phyloP scores from a whole-genome alignment of 805 yeast species.

The Ogataea kodamae region DNA sequence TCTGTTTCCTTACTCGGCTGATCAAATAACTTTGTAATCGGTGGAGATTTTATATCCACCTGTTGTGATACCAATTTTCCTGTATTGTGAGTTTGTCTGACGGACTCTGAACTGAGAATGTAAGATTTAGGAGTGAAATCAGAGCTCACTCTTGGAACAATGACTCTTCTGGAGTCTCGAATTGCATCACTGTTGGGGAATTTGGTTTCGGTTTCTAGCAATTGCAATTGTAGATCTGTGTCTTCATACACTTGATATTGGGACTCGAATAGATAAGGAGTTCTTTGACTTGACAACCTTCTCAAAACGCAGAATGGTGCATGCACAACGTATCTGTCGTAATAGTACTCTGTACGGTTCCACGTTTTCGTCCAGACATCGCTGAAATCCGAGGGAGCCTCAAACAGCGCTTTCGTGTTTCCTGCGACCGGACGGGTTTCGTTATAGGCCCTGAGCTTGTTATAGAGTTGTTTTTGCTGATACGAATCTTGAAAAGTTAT shows the following conservation, averaged over 20 bases:
- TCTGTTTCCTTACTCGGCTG: constrained; percentile 5
- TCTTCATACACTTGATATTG: constrained; percentile 1
- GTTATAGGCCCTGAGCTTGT: constrained; percentile 19
- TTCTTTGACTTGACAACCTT: constrained; percentile 13
- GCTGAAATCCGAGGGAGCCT: constrained; percentile 20
- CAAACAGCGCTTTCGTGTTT: constrained; percentile 20
- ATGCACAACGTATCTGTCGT: constrained; percentile 38
- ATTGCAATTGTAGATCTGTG: constrained; percentile 7
- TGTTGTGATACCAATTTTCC: constrained; percentile 23
- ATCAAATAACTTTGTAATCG: constrained; percentile 16
- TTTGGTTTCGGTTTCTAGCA: constrained; percentile 13
- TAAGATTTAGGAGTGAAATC: constrained; percentile 22
- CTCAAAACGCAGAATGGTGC: constrained; percentile 32
- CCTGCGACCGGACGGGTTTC: constrained; percentile 19
- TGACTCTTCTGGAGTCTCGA: constrained; percentile 14
- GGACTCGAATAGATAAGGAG: constrained; percentile 15
- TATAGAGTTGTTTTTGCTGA: constrained; percentile 20
- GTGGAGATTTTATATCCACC: constrained; percentile 10
- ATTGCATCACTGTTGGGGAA: constrained; percentile 15
- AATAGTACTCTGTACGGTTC: constrained; percentile 36
- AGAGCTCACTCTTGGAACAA: constrained; percentile 12
- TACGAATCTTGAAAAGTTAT: constrained; percentile 20
- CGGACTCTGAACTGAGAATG: constrained; percentile 18
- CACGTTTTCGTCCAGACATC: constrained; percentile 26
- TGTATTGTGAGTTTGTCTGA: constrained; percentile 17